A percentile compares a stretch with the other conserved stretches of the same genome.
phyloP scores from a whole-genome alignment of 208 protist genomes.

The Borovskyia barvae region DNA sequence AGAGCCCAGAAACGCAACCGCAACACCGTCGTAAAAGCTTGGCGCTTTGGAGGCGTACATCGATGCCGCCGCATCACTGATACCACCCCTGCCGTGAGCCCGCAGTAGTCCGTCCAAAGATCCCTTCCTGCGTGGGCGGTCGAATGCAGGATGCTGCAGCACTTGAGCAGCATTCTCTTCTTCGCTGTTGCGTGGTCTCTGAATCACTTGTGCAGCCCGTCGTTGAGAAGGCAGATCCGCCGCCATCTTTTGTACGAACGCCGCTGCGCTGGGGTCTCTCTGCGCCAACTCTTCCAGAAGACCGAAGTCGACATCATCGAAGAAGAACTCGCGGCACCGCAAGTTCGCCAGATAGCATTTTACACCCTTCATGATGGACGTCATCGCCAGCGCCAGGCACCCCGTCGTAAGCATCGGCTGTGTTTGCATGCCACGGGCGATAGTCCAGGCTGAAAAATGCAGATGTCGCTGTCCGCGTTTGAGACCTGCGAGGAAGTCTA shows the following conservation, averaged over 20 bases:
- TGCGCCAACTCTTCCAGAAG: slow-evolving; percentile 33
- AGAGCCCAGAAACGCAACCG: slow-evolving; percentile 74
- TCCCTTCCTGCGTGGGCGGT: too few relatives aligned
- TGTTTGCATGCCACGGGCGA: slow-evolving; percentile 58
- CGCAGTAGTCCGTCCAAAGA: neutral
- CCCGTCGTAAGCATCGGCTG: slow-evolving; percentile 78
- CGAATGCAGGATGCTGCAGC: too few relatives aligned
- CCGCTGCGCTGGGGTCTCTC: slow-evolving; percentile 7
- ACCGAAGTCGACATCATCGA: slow-evolving; percentile 68
- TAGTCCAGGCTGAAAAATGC: slow-evolving; percentile 41
- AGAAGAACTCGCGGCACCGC: slow-evolving; percentile 73
- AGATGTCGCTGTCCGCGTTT: slow-evolving; percentile 30
- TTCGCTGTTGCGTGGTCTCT: too few relatives aligned
- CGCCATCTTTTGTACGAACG: slow-evolving; percentile 3
- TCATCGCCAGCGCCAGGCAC: slow-evolving; percentile 55
- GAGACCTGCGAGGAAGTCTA: slow-evolving; percentile 36
- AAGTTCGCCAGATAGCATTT: slow-evolving; percentile 70
- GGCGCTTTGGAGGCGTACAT: neutral
- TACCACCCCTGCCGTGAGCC: too few relatives aligned
- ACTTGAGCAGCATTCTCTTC: too few relatives aligned
- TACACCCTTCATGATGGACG: slow-evolving; percentile 53
- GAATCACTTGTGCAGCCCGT: neutral
- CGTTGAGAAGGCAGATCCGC: neutral
- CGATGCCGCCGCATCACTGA: too few relatives aligned
- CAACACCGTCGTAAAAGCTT: slow-evolving; percentile 74